Conservation (phyloP, 305 asterid species). For the Plantago coronopus region DNA sequence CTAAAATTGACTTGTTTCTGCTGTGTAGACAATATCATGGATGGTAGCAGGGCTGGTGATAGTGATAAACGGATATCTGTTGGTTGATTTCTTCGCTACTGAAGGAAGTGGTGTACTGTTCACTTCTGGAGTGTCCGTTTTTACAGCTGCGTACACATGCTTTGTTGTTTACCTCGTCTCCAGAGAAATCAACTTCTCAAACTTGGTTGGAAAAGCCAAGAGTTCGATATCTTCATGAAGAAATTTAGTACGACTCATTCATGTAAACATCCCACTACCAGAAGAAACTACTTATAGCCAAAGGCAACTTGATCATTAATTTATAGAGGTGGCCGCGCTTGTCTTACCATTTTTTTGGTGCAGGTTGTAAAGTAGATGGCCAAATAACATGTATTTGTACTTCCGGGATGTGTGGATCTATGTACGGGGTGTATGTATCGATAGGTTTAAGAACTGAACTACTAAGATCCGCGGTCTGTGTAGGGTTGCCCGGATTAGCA, state of each 20-base stretch:
- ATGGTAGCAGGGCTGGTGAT: slow-evolving; percentile 75
- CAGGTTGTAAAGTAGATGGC: neutral
- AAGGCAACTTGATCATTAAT: slow-evolving; percentile 4
- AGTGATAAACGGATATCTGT: slow-evolving; percentile 72
- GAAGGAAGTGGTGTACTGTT: slow-evolving; percentile 58
- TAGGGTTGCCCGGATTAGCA: neutral
- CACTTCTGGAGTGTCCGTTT: slow-evolving; percentile 30
- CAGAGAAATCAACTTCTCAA: slow-evolving; percentile 38
- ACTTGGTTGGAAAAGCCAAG: slow-evolving; percentile 36
- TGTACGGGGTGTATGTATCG: slow-evolving; percentile 14
- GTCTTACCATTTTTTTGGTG: neutral
- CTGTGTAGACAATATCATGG: slow-evolving; percentile 41
- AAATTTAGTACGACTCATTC: neutral
- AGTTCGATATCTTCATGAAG: slow-evolving; percentile 26
- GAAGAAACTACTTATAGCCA: too few relatives aligned
- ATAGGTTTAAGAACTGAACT: neutral
- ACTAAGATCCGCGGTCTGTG: neutral
- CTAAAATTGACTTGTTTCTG: neutral
- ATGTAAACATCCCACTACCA: neutral
- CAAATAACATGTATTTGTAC: neutral
- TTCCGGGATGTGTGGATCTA: neutral
- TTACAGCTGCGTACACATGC: slow-evolving; percentile 53
- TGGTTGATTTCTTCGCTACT: slow-evolving; percentile 68
- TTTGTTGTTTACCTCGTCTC: slow-evolving; percentile 66
- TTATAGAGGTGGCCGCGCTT: neutral